A percentile compares a stretch with the other conserved stretches of the same genome.
phyloP scores from a whole-genome alignment of 805 yeast genomes.

The Myxozyma neglecta region DNA sequence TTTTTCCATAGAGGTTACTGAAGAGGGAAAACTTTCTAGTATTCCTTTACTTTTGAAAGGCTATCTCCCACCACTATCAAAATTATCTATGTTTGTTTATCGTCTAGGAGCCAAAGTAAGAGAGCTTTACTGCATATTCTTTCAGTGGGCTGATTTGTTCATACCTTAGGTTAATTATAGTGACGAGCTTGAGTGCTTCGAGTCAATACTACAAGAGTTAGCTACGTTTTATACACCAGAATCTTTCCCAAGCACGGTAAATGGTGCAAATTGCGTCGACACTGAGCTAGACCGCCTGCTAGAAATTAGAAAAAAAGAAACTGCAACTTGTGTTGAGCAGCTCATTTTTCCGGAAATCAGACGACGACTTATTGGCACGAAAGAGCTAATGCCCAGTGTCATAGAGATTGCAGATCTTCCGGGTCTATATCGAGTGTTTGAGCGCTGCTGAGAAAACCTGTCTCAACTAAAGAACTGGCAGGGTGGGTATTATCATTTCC shows the following conservation, averaged over 20 bases:
- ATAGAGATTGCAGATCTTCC: slow-evolving; percentile 90
- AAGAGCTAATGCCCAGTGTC: slow-evolving; percentile 47
- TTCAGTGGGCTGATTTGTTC: not conserved
- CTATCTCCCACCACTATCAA: slow-evolving; percentile 60
- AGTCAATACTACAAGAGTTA: slow-evolving; percentile 63
- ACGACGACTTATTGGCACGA: slow-evolving; percentile 64
- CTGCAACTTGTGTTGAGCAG: slow-evolving; percentile 52
- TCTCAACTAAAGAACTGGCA: too few relatives aligned
- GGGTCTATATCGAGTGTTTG: slow-evolving; percentile 87
- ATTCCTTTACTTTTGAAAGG: slow-evolving; percentile 71
- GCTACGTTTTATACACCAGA: slow-evolving; percentile 75
- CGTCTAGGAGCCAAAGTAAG: slow-evolving; percentile 55
- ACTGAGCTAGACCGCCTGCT: not conserved
- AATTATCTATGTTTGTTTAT: slow-evolving; percentile 66
- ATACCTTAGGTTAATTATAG: slow-evolving; percentile 49
- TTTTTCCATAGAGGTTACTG: slow-evolving; percentile 52
- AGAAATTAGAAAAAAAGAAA: slow-evolving; percentile 37
- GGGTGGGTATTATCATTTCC: too few relatives aligned
- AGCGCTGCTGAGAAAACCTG: slow-evolving; percentile 56
- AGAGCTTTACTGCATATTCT: not conserved
- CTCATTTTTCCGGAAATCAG: slow-evolving; percentile 66
- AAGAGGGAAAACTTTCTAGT: slow-evolving; percentile 44
- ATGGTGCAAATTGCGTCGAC: slow-evolving; percentile 33
- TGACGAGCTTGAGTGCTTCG: slow-evolving; percentile 67
- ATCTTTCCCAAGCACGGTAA: slow-evolving; percentile 39